Evolutionary conservation across 169 alveolate species (phyloP), one percentile per base, ranked within the genome.

Genomic region (Eimeria zaria): DNA sequence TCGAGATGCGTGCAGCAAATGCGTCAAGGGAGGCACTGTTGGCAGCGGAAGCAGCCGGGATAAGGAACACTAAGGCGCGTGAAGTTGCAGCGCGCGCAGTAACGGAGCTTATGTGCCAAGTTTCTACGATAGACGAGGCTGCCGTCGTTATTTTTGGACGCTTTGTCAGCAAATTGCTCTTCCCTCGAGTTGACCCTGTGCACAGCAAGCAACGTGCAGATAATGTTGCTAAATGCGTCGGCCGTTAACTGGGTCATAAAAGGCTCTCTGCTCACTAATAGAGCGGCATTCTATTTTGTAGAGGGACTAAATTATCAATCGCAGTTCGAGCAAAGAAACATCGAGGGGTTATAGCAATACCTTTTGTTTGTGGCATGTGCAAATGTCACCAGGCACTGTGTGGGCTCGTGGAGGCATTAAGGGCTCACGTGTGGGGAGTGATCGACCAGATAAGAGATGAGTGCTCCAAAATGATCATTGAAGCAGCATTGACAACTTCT

Each of bases 11-110:
- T 41, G 58, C 51, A 41, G 64, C 48, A 41, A 48, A 44, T 41
- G 36, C 62, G 5, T 46, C 94, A 18, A 58, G 24, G 14, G 94
- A 87, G 44, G 62, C 94, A n/a, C 83, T 87, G 51, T 27, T 64
- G 83, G 94, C 94, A 20, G 94, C 94, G 11, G 67, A 87, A 27
- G 94, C 94, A 62, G 94, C 81, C 3, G 94, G 94, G 94, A 58
- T 87, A 62, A 30, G 36, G 36, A 64, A 48, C 83, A 9, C 84
- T 20, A 64, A 39, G n/a, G 94, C 94, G 53, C 83, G 94, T 44
- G 83, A 46, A 62, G 83, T 69, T 87, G 62, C 33, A 64, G 94
- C 94, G 27, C 60, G 74, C 27, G 83, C 80, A 87, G 83, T 69
- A 62, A 41, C 64, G 58, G 46, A 22, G 81, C 44, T 87, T 64